Percentiles rank a stretch among this genome's conserved stretches.
These are phyloP conservation scores for Thuja plicata DNA, from an alignment of 83 land plant species.

Conservation along the genomic window DNA sequence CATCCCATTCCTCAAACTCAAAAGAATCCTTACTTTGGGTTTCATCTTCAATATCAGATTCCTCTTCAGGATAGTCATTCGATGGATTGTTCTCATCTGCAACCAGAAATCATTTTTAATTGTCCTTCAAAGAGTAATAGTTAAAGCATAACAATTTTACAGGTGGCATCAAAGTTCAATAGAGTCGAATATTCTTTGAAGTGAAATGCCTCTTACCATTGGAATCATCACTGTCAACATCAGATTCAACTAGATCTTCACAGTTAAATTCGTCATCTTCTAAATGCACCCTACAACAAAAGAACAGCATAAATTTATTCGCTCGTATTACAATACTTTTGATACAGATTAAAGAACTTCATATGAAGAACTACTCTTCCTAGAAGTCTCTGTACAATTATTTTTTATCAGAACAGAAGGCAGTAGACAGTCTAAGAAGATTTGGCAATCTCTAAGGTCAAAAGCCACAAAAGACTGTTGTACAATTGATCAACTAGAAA, in stretches of 20 bases:
- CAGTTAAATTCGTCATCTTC: slow-evolving; percentile 53
- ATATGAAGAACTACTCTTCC: background rate
- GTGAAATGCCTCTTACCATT: slow-evolving; percentile 52
- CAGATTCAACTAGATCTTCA: slow-evolving; percentile 51
- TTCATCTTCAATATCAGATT: slow-evolving; percentile 29
- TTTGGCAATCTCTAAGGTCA: background rate
- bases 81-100: slow-evolving; percentile 79
- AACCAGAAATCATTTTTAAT: background rate
- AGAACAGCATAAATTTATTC: background rate
- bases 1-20: slow-evolving; percentile 24
- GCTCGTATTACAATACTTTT: background rate
- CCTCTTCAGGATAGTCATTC: slow-evolving; percentile 81
- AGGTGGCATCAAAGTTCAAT: background rate
- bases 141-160: background rate
- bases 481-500: background rate
- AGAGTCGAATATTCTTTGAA: slow-evolving; percentile 5
- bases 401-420: background rate
- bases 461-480: background rate
- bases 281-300: slow-evolving; percentile 62
- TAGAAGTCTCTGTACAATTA: background rate
- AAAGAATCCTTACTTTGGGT: background rate
- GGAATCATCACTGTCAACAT: slow-evolving; percentile 77
- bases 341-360: background rate
- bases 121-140: background rate
- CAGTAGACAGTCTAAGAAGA: background rate